A percentile compares a stretch with the other conserved stretches of the same genome.
These are phyloP conservation scores for Phaeomoniella chlamydospora DNA, from an alignment of 2,329 filamentous ascomycete species.

Conservation along the genomic window DNA sequence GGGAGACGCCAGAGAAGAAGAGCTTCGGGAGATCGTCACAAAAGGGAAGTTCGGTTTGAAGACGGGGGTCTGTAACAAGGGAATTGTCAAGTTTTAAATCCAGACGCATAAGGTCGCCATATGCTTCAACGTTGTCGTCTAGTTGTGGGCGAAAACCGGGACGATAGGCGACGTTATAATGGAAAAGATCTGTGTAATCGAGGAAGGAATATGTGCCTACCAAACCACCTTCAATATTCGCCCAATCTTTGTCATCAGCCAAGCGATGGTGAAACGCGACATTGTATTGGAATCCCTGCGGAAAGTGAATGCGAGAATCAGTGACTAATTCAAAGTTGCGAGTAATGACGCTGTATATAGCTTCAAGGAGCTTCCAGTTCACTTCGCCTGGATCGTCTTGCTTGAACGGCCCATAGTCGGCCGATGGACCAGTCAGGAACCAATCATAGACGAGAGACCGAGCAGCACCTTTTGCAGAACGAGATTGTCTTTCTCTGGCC, in stretches of 20 bases:
- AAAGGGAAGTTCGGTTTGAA: conserved; percentile 8
- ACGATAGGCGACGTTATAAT: conserved; percentile 7
- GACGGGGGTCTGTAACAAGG: conserved; percentile 6
- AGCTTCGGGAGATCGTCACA: conserved; percentile 8
- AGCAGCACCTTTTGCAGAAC: conserved; percentile 7
- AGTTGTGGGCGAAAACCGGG: conserved; percentile 5
- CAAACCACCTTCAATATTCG: conserved; percentile 9
- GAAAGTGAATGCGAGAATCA: not conserved
- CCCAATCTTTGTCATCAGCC: conserved; percentile 10
- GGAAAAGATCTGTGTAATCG: conserved; percentile 10
- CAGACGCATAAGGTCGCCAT: conserved; percentile 12
- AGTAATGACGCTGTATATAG: conserved; percentile 7
- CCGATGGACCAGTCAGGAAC: conserved; percentile 5
- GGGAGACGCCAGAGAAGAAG: conserved; percentile 11
- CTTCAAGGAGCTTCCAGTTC: conserved; percentile 11
- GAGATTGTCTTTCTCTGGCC: conserved; percentile 6
- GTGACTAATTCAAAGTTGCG: conserved; percentile 8
- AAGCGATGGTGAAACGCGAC: conserved; percentile 2
- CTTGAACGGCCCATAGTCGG: conserved; percentile 11
- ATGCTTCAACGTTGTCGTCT: conserved; percentile 10
- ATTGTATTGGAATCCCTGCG: not conserved
- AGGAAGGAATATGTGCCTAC: conserved; percentile 11
- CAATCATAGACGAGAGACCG: conserved; percentile 11
- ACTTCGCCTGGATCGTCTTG: conserved; percentile 9
- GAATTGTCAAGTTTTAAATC: conserved; percentile 8